phyloP scores from a whole-genome alignment of 2,329 filamentous ascomycete species.

The Fusarium sp. region DNA sequence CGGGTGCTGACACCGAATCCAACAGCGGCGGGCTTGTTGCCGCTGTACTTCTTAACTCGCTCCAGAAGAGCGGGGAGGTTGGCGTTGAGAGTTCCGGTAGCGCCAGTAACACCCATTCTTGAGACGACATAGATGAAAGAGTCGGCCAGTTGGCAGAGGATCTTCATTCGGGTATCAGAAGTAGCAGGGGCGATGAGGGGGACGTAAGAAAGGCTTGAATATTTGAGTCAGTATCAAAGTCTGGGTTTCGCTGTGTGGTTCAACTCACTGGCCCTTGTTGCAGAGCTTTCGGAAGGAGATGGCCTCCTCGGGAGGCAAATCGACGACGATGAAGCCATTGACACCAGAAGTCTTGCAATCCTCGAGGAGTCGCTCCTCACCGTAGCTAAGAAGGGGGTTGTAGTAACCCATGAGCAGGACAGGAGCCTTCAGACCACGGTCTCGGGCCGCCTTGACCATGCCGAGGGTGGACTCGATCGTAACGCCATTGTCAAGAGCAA shows the following conservation, averaged over 20 bases:
- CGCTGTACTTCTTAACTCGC: constrained; percentile 92
- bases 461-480: constrained; percentile 82
- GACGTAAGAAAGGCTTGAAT: constrained; percentile 85
- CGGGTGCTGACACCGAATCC: constrained; percentile 96
- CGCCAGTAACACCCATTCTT: constrained; percentile 95
- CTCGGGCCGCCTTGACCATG: constrained; percentile 85
- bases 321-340: constrained; percentile 97
- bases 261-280: constrained; percentile 75
- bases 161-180: constrained; percentile 91
- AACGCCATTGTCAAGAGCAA: constrained; percentile 89
- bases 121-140: constrained; percentile 99
- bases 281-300: constrained; percentile 90
- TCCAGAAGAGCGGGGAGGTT: constrained; percentile 84
- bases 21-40: constrained; percentile 89
- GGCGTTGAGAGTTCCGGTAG: constrained; percentile 82
- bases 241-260: background rate
- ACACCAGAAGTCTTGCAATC: constrained; percentile 88
- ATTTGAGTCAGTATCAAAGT: background rate
- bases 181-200: constrained; percentile 96
- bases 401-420: constrained; percentile 99
- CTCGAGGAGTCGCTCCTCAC: constrained; percentile 87
- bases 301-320: constrained; percentile 95
- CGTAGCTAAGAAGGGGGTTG: constrained; percentile 94
- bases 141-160: constrained; percentile 95
- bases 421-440: constrained; percentile 81